Conservation (phyloP, 495 filamentous ascomycete species). For the Aspergillus cristatus region DNA sequence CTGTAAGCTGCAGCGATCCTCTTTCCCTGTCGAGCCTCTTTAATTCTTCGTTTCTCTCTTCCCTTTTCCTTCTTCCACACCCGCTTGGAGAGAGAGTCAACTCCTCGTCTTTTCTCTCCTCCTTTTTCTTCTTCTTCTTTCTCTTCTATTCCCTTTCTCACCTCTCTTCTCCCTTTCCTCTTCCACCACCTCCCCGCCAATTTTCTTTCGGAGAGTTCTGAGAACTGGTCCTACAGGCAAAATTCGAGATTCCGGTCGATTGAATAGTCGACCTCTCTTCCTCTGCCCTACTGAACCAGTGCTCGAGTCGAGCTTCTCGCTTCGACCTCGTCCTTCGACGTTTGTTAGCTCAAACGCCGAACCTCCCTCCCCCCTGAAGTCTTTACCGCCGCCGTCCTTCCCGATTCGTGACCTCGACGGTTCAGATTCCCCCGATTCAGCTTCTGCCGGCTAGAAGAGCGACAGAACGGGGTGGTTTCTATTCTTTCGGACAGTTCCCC, state of each 20-base stretch:
- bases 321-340: conserved; percentile 33
- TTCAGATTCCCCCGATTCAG: conserved; percentile 30
- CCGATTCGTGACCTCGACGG: conserved; percentile 28
- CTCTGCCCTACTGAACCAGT: conserved; percentile 22
- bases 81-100: conserved; percentile 43
- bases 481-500: conserved; percentile 13
- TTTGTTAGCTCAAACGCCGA: conserved; percentile 44
- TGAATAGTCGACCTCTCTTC: conserved; percentile 25
- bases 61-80: conserved; percentile 36
- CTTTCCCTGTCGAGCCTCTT: conserved; percentile 27
- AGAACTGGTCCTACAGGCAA: conserved; percentile 27
- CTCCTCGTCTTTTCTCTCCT: conserved; percentile 38
- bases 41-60: conserved; percentile 23
- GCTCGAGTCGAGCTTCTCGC: conserved; percentile 37
- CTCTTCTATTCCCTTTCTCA: conserved; percentile 27
- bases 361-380: conserved; percentile 13
- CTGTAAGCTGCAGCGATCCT: conserved; percentile 17
- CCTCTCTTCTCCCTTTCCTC: conserved; percentile 39
- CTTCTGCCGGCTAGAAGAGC: conserved; percentile 42
- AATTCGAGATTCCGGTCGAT: conserved; percentile 14
- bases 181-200: conserved; percentile 52
- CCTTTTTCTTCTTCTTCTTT: conserved; percentile 47
- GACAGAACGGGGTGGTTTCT: conserved; percentile 26
- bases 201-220: conserved; percentile 33
- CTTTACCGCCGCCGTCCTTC: conserved; percentile 25